Evolutionary conservation across 306 rosid genomes (phyloP).

Genomic region (Dalbergia oliveri): DNA sequence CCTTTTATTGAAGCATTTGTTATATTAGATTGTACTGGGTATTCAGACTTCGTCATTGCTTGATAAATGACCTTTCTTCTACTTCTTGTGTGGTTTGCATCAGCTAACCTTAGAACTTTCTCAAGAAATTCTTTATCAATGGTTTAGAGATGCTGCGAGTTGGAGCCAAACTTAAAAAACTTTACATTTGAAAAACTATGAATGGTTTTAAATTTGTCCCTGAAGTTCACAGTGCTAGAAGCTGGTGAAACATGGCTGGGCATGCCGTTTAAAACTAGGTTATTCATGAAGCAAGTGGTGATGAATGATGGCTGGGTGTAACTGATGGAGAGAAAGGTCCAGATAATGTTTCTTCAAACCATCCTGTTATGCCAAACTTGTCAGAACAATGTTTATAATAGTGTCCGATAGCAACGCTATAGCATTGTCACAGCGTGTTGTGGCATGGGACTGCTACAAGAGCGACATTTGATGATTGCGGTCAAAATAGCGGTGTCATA

Average conservation of each 20-base stretch:
- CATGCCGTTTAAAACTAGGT: slow-evolving; percentile 3
- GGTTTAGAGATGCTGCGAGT: slow-evolving; percentile 11
- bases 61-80: background rate
- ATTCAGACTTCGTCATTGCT: background rate
- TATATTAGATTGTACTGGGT: slow-evolving; percentile 1
- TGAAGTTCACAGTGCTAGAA: slow-evolving; percentile 8
- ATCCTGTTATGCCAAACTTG: background rate
- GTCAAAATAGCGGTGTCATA: too few relatives aligned
- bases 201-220: slow-evolving; percentile 7
- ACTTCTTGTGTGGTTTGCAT: background rate
- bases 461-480: too few relatives aligned
- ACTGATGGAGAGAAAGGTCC: background rate
- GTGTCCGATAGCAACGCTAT: too few relatives aligned
- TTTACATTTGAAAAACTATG: background rate
- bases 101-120: background rate
- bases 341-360: background rate
- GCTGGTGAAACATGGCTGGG: background rate
- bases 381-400: background rate
- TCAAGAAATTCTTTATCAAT: background rate
- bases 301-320: background rate
- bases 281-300: background rate
- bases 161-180: background rate
- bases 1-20: background rate
- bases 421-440: too few relatives aligned
- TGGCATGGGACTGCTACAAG: too few relatives aligned